These are phyloP conservation scores for Gryganskiella cystojenkinii DNA, from an alignment of 192 early-diverging fungal genomes.

Conservation along the genomic window DNA sequence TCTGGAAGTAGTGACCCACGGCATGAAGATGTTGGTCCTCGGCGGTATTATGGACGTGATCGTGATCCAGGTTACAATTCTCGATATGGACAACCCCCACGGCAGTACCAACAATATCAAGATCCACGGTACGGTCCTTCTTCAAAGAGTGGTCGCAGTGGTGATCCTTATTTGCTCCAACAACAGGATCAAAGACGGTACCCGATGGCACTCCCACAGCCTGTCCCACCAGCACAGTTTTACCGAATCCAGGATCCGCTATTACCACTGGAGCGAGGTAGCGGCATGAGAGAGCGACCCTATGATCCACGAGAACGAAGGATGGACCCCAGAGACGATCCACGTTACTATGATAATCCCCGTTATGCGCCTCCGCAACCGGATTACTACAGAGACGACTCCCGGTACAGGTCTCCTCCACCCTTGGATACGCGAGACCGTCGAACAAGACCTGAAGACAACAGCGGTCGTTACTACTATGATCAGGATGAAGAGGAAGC, in stretches of 20 bases:
- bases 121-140: neutral
- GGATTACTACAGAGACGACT: neutral
- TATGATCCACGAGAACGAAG: neutral
- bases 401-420: slow-evolving; percentile 3
- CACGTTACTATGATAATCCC: neutral
- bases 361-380: too few relatives aligned
- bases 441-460: neutral
- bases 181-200: slow-evolving; percentile 29
- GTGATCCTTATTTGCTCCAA: neutral
- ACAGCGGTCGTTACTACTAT: neutral
- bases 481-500: neutral
- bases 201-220: slow-evolving; percentile 22
- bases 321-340: neutral
- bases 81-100: too few relatives aligned
- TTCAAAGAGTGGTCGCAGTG: neutral
- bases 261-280: slow-evolving; percentile 12
- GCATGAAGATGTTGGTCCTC: neutral
- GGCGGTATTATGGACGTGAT: neutral
- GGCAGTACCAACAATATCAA: neutral
- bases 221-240: slow-evolving; percentile 13
- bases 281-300: slow-evolving; percentile 6
- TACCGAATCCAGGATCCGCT: slow-evolving; percentile 30
- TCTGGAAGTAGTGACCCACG: slow-evolving; percentile 23
- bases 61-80: neutral
- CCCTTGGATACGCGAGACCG: neutral